Conservation (phyloP, 2,329 filamentous ascomycete species). For the Talaromyces sp. region DNA sequence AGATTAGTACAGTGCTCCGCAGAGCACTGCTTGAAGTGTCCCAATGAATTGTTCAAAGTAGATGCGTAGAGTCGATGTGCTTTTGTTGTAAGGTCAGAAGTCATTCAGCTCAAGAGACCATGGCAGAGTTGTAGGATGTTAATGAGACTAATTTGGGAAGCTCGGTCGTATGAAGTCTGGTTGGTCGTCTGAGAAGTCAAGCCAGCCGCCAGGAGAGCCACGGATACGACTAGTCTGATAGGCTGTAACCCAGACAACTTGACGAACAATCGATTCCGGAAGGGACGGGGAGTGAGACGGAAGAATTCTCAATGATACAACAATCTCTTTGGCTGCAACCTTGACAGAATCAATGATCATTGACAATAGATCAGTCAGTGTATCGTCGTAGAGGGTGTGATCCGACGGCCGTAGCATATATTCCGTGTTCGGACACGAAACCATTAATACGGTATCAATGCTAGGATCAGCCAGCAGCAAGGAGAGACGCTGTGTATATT, state of each 20-base stretch:
- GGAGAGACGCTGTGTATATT: too few relatives aligned
- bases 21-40: conserved; percentile 15
- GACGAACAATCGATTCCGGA: neutral
- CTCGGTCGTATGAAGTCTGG: neutral
- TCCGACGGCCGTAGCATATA: conserved; percentile 9
- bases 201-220: conserved; percentile 4
- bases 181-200: neutral
- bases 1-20: conserved; percentile 25
- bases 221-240: neutral
- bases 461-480: neutral
- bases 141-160: neutral
- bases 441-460: neutral
- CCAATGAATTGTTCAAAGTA: neutral
- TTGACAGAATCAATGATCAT: conserved; percentile 4
- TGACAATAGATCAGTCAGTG: neutral
- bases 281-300: neutral
- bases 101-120: neutral
- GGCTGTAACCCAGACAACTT: neutral
- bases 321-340: neutral
- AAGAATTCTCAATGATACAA: neutral
- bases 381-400: conserved; percentile 16
- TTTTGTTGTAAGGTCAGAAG: neutral
- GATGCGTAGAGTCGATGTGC: neutral
- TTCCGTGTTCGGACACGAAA: conserved; percentile 6
- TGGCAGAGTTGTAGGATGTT: neutral